phyloP scores from a whole-genome alignment of 2,329 filamentous ascomycete genomes.

The Rutstroemia sp. region DNA sequence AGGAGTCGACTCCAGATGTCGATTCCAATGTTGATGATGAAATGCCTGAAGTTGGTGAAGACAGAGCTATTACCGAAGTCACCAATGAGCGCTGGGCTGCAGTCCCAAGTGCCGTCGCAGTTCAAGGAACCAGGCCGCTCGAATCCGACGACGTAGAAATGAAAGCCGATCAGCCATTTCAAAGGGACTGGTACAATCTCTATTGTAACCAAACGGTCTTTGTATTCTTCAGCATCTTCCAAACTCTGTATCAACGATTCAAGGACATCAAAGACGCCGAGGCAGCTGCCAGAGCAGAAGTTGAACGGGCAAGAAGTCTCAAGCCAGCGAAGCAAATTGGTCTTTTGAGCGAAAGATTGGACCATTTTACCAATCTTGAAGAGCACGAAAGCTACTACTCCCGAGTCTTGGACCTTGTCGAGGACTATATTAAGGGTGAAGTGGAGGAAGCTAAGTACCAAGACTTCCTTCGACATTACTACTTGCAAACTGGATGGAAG shows the following conservation, averaged over 20 bases:
- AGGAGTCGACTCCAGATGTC: constrained; percentile 81
- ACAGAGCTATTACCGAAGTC: constrained; percentile 52
- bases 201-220: constrained; percentile 89
- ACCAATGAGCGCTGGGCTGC: constrained; percentile 60
- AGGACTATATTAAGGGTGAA: constrained; percentile 77
- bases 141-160: constrained; percentile 52
- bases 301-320: constrained; percentile 62
- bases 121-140: constrained; percentile 44
- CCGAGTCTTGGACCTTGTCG: constrained; percentile 76
- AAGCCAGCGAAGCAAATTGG: constrained; percentile 82
- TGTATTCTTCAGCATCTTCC: constrained; percentile 90
- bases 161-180: constrained; percentile 74
- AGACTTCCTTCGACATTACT: constrained; percentile 85
- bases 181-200: constrained; percentile 75
- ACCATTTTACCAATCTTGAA: constrained; percentile 60
- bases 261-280: constrained; percentile 76
- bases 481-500: constrained; percentile 84
- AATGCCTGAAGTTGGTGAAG: constrained; percentile 52
- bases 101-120: constrained; percentile 47
- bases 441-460: constrained; percentile 79
- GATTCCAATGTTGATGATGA: constrained; percentile 74
- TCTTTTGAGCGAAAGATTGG: constrained; percentile 73
- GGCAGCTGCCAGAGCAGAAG: constrained; percentile 63
- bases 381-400: constrained; percentile 66
- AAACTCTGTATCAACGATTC: constrained; percentile 81